Percentiles rank a stretch among this genome's conserved stretches.
Conservation (phyloP, 352 stramenopile genomes). For the Thraustochytrium striatum region DNA sequence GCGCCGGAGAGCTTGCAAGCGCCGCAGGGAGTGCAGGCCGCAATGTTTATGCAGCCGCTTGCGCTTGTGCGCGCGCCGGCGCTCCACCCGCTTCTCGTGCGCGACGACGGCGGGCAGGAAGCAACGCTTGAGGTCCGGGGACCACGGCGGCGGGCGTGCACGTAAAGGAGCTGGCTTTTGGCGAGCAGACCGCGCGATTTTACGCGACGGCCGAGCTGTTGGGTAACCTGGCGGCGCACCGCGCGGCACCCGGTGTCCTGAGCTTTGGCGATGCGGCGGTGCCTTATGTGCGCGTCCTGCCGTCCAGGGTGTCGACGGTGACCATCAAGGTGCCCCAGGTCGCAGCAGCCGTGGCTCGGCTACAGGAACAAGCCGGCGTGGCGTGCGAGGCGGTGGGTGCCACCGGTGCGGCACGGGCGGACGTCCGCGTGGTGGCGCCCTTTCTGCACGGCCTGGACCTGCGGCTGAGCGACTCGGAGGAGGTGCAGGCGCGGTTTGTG, state of each 20-base stretch:
- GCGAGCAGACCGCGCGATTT: slow-evolving; percentile 5
- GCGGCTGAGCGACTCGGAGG: neutral
- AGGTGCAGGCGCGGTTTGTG: slow-evolving; percentile 11
- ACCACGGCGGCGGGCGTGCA: neutral
- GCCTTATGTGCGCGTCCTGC: neutral
- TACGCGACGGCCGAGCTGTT: neutral
- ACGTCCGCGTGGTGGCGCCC: slow-evolving; percentile 5
- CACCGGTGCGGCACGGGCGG: neutral
- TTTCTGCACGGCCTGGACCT: slow-evolving; percentile 23
- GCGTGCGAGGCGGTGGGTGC: neutral
- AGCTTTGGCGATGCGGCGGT: slow-evolving; percentile 16
- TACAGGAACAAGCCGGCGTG: neutral
- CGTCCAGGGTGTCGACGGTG: neutral
- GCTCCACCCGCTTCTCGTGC: slow-evolving; percentile 20
- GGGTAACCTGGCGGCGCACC: neutral
- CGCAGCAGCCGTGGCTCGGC: neutral
- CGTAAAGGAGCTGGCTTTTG: slow-evolving; percentile 45
- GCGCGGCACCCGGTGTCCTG: neutral
- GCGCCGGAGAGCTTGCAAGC: neutral
- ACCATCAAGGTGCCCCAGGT: neutral
- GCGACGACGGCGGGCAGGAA: neutral
- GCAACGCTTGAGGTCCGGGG: neutral
- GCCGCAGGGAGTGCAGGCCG: neutral
- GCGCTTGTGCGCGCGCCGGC: neutral
- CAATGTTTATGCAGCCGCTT: slow-evolving; percentile 23